phyloP scores from a whole-genome alignment of 345 rosid genomes.

The Melaleuca quinquenervia region DNA sequence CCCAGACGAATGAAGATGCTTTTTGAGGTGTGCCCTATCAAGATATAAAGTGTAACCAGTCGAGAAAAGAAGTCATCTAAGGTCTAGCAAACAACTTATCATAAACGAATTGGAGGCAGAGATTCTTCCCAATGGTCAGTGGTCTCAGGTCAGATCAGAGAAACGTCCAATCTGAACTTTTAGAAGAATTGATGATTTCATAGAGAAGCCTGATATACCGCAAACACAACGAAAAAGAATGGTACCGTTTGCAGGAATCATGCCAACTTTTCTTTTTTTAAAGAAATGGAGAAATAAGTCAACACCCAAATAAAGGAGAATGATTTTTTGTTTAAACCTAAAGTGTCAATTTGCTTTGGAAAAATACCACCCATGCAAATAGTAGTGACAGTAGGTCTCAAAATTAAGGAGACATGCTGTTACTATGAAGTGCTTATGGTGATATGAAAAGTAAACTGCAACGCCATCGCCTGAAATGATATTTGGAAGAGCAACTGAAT shows the following conservation, averaged over 20 bases:
- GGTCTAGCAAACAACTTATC: not conserved
- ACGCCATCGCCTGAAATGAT: not conserved
- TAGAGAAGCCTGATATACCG: not conserved
- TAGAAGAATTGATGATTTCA: not conserved
- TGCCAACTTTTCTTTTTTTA: not conserved
- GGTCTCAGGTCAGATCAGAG: not conserved
- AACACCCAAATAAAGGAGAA: not conserved
- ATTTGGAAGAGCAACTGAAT: not conserved
- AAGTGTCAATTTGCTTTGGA: not conserved
- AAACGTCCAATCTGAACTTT: not conserved
- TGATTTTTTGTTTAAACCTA: not conserved
- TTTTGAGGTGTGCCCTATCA: not conserved
- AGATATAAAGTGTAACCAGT: not conserved
- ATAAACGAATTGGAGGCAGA: not conserved
- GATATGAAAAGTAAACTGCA: not conserved
- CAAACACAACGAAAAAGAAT: not conserved
- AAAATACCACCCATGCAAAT: not conserved
- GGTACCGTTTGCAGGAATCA: not conserved
- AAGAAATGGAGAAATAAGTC: not conserved
- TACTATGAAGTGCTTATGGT: not conserved
- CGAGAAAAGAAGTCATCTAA: not conserved
- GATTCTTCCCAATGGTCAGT: not conserved
- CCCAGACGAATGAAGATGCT: not conserved
- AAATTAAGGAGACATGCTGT: not conserved
- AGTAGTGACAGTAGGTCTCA: not conserved